These are phyloP conservation scores for Epichloe coenophiala DNA, from an alignment of 2,329 filamentous ascomycete species.

Conservation along the genomic window DNA sequence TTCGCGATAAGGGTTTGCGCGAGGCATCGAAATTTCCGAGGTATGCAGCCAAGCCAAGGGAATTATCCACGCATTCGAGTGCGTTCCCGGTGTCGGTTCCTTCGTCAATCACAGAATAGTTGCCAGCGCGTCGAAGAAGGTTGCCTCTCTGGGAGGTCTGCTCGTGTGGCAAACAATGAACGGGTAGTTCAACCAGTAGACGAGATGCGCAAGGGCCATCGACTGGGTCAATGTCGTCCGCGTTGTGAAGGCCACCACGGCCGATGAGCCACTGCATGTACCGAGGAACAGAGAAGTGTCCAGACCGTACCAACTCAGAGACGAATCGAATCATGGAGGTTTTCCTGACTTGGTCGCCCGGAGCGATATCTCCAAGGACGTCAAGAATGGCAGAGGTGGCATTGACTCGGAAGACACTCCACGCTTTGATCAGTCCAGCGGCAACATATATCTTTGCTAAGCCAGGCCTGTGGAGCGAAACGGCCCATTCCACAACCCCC, in stretches of 20 bases:
- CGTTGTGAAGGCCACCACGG: conserved; percentile 48
- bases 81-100: conserved; percentile 34
- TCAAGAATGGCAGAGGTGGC: conserved; percentile 55
- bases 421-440: conserved; percentile 56
- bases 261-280: conserved; percentile 90
- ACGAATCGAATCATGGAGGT: conserved; percentile 64
- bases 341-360: conserved; percentile 32
- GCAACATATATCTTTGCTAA: conserved; percentile 62
- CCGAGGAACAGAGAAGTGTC: conserved; percentile 62
- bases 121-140: conserved; percentile 47
- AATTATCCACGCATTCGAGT: conserved; percentile 32
- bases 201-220: conserved; percentile 48
- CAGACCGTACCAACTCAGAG: conserved; percentile 64
- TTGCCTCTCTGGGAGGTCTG: conserved; percentile 49
- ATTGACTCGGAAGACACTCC: conserved; percentile 49
- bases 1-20: conserved; percentile 27
- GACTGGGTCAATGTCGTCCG: conserved; percentile 30
- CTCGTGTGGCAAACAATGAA: conserved; percentile 33
- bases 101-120: conserved; percentile 44
- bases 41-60: conserved; percentile 31
- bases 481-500: conserved; percentile 66
- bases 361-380: conserved; percentile 43
- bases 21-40: conserved; percentile 19
- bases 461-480: conserved; percentile 64
- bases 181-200: conserved; percentile 57